Evolutionary conservation across 2,329 filamentous ascomycete genomes (phyloP), one percentile per base, ranked within the genome.

Genomic region (Neonectria neomacrospora): DNA sequence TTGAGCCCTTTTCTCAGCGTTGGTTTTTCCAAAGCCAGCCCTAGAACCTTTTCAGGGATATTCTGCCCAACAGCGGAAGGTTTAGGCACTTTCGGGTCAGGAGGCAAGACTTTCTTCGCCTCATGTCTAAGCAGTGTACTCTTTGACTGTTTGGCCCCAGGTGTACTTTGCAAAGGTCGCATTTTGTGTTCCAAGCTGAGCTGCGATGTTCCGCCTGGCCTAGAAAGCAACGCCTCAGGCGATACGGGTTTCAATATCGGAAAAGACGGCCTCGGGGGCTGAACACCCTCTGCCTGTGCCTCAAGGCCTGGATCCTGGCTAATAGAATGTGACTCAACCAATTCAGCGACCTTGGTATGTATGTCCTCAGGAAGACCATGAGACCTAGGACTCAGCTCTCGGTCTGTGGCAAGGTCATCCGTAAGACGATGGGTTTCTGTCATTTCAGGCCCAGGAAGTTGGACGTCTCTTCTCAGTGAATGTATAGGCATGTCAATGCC

Each of bases 331-430:
- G 62, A 41, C 28, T 60, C 61, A 41, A 54, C 44, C 55, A 63
- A 60, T 52, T 56, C 53, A 44, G 56, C 62, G 54, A 67, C 67
- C 30, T 59, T 63, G n/a, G 53, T 63, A 54, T 54, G 62, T 54
- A 65, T 28, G 62, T 71, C 68, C 8, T 62, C 50, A 28, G 56
- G 56, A 30, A 74, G 59, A 23, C 60, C 42, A 44, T 70, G 65
- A 39, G 68, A 63, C 48, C 67, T 69, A 22, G 71, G 71, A 30
- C 70, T 70, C 41, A 62, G 34, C 14, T 65, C 57, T 44, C 53
- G 58, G 39, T 64, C 60, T 23, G 63, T 41, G 20, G 37, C 55
- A 23, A 50, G 57, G 54, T 74, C 70, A 34, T 54, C 34, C 6
- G 28, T 45, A 53, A 73, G 53, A 41, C 52, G 42, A 51, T 72